Conservation (phyloP, 805 yeast genomes). For the Trichomonascus vanleenenianus region DNA sequence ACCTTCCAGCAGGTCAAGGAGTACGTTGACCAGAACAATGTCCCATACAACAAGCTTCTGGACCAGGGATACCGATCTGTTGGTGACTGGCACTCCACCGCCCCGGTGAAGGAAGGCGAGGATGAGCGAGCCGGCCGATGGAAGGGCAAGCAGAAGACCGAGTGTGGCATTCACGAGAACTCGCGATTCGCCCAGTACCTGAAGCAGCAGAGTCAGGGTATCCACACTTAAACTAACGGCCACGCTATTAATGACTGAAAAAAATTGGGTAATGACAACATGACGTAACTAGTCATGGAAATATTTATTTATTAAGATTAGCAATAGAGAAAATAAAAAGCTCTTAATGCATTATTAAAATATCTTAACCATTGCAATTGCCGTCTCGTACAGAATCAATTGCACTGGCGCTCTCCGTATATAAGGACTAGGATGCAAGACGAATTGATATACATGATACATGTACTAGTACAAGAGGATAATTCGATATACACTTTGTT, state of each 20-base stretch:
- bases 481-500: no score
- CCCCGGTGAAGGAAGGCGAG: constrained; percentile 82
- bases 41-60: constrained; percentile 78
- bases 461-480: no score
- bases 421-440: no score
- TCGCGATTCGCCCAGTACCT: constrained; percentile 57
- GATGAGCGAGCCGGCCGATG: constrained; percentile 97
- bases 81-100: constrained; percentile 94
- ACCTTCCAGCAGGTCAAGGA: constrained; percentile 59
- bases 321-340: no score
- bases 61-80: constrained; percentile 85
- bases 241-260: background rate
- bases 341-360: no score
- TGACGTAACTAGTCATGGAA: no score
- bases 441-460: no score
- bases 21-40: constrained; percentile 62
- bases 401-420: no score
- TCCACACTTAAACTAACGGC: background rate
- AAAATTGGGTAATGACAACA: background rate
- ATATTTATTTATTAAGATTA: background rate
- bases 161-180: constrained; percentile 90
- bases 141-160: constrained; percentile 89
- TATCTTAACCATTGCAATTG: no score
- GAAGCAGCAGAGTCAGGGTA: background rate
- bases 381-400: no score